A percentile compares a stretch with the other conserved stretches of the same genome.
phyloP scores from a whole-genome alignment of 495 filamentous ascomycete species.

The Massariosphaeria phaeospora region DNA sequence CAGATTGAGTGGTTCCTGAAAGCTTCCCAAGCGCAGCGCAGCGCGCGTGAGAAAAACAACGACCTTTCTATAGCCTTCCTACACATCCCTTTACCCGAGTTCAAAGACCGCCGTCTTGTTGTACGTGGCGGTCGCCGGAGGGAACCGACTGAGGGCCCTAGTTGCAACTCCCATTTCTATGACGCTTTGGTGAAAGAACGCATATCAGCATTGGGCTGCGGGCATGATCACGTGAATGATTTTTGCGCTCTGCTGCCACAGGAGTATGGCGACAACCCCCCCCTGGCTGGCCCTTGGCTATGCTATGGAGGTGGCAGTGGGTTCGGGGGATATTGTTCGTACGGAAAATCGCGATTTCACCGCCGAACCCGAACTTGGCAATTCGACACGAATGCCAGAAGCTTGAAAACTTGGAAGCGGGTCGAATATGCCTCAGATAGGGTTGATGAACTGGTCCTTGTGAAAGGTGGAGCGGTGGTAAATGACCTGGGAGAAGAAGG shows the following conservation, averaged over 20 bases:
- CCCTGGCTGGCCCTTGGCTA: slow-evolving; percentile 38
- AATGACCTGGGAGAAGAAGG: not conserved
- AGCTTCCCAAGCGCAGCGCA: slow-evolving; percentile 37
- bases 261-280: slow-evolving; percentile 8
- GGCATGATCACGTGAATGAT: slow-evolving; percentile 44
- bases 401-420: slow-evolving; percentile 42
- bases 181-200: slow-evolving; percentile 40
- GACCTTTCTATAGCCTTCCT: slow-evolving; percentile 37
- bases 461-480: slow-evolving; percentile 16
- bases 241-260: slow-evolving; percentile 39
- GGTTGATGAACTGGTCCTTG: slow-evolving; percentile 43
- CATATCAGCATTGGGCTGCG: slow-evolving; percentile 39
- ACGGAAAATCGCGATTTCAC: slow-evolving; percentile 35
- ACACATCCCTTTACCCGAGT: slow-evolving; percentile 40
- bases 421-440: slow-evolving; percentile 40
- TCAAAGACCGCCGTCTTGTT: slow-evolving; percentile 33
- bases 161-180: slow-evolving; percentile 41
- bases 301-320: slow-evolving; percentile 41
- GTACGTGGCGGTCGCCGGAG: slow-evolving; percentile 37
- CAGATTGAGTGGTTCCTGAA: slow-evolving; percentile 43
- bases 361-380: slow-evolving; percentile 41
- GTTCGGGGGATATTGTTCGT: slow-evolving; percentile 42
- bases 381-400: slow-evolving; percentile 38
- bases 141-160: slow-evolving; percentile 40
- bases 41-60: slow-evolving; percentile 32